Evolutionary conservation across 306 rosid species (phyloP).

Genomic region (Mimosa pudica): DNA sequence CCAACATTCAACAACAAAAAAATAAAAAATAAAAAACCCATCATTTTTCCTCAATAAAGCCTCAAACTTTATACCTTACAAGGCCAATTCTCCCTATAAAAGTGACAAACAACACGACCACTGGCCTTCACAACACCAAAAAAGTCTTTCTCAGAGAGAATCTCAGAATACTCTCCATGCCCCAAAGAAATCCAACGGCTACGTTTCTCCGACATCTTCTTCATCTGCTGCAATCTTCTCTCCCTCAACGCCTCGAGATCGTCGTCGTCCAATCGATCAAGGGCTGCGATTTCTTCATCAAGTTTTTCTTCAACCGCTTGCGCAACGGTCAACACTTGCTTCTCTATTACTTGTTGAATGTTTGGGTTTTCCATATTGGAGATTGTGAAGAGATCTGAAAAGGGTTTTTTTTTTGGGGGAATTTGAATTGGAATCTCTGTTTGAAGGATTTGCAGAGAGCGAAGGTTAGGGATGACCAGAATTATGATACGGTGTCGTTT

Average conservation of each 20-base stretch:
- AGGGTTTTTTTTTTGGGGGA: too few species aligned
- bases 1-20: neutral
- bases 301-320: constrained; percentile 86
- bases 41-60: too few species aligned
- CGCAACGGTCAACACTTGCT: constrained; percentile 83
- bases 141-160: constrained; percentile 86
- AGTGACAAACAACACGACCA: constrained; percentile 98
- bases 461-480: too few species aligned
- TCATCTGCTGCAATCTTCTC: constrained; percentile 92
- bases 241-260: constrained; percentile 85
- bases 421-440: too few species aligned
- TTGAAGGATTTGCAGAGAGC: neutral
- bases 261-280: constrained; percentile 82
- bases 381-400: neutral
- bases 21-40: too few species aligned
- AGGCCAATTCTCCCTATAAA: constrained; percentile 98
- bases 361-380: constrained; percentile 35
- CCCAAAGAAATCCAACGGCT: constrained; percentile 93
- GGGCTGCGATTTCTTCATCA: constrained; percentile 83
- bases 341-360: constrained; percentile 80
- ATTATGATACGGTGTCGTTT: neutral
- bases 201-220: constrained; percentile 96
- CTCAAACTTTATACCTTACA: constrained; percentile 61
- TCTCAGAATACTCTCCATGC: constrained; percentile 80
- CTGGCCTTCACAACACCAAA: constrained; percentile 91